phyloP scores from a whole-genome alignment of 345 rosid species.

The Eucalyptus polybractea region DNA sequence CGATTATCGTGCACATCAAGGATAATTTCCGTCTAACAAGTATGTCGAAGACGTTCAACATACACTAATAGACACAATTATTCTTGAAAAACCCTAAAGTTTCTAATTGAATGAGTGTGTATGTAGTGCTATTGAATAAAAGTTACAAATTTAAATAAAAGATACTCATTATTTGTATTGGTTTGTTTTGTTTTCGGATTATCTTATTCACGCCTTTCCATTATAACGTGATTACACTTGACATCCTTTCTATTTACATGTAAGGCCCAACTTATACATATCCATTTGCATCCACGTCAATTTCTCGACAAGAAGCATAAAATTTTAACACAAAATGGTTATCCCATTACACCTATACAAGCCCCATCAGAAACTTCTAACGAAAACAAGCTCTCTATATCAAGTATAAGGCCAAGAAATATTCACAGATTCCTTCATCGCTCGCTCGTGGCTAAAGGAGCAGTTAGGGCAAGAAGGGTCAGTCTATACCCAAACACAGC shows the following conservation, averaged over 20 bases:
- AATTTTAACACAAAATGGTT: background rate
- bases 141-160: background rate
- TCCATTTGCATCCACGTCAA: background rate
- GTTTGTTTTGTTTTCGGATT: background rate
- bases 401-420: background rate
- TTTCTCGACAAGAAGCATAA: background rate
- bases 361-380: background rate
- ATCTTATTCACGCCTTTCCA: background rate
- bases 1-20: background rate
- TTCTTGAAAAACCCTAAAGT: background rate
- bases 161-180: background rate
- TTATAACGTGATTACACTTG: background rate
- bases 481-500: background rate
- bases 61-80: background rate
- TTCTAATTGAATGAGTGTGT: background rate
- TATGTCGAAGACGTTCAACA: background rate
- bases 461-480: background rate
- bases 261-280: background rate
- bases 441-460: background rate
- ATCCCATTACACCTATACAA: background rate
- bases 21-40: background rate
- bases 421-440: background rate
- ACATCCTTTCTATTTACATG: background rate
- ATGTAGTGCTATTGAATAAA: background rate
- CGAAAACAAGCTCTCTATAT: background rate